These are phyloP conservation scores for Wallacemonas rigidus DNA, from an alignment of 208 protist genomes.

Conservation along the genomic window DNA sequence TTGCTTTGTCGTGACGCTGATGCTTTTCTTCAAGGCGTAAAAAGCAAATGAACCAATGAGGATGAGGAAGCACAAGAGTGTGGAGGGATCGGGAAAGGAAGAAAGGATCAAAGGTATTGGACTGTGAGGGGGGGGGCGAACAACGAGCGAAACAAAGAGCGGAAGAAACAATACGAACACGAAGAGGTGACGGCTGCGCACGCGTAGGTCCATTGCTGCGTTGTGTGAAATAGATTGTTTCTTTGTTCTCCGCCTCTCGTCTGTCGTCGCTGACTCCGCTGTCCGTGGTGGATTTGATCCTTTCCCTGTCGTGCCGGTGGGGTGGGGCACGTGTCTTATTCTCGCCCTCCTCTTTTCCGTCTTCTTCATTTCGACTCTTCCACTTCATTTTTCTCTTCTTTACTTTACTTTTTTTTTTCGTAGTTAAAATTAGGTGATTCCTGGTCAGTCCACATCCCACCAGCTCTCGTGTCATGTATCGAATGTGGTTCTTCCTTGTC, in stretches of 20 bases:
- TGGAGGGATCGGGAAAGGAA: no score
- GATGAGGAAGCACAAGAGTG: neutral
- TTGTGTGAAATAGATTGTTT: no score
- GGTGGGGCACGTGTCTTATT: no score
- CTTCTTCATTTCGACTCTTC: slow-evolving; percentile 3
- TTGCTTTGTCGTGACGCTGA: slow-evolving; percentile 29
- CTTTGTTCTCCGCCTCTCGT: no score
- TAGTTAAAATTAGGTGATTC: slow-evolving; percentile 5
- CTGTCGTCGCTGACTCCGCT: neutral
- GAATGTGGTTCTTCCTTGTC: neutral
- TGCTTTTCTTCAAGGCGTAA: slow-evolving; percentile 43
- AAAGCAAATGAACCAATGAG: neutral
- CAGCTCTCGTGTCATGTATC: neutral
- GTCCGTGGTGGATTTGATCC: neutral
- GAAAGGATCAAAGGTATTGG: no score
- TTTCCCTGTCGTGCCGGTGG: neutral
- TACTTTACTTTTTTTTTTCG: slow-evolving; percentile 18
- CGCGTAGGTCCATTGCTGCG: no score
- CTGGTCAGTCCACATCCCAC: neutral
- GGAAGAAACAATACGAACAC: no score
- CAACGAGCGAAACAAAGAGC: no score
- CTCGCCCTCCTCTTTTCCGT: neutral
- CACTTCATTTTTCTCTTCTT: slow-evolving; percentile 1
- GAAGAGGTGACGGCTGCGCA: no score
- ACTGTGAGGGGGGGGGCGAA: no score